Base-by-base conservation (phyloP, 2,329 filamentous ascomycete species). In the Sporothrix mexicana region DNA sequence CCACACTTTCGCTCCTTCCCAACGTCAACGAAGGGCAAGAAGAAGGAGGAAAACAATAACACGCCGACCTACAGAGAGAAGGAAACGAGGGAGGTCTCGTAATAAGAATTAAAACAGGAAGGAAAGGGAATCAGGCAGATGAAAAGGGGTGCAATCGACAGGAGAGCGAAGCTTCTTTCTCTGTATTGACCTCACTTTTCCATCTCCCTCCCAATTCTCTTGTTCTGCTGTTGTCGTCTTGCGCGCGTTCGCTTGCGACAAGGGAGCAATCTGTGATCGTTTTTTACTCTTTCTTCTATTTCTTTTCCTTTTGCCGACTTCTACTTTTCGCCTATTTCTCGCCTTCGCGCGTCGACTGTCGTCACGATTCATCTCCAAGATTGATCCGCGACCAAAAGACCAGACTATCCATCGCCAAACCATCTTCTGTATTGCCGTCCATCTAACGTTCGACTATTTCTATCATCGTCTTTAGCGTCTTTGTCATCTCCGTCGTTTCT, bases 11-110 rank as follows among this genome's bases (percentile, higher is more conserved):
- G 66, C 53, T 68, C 25, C 17, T 68, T 68, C 66, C 66, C 66
- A 68, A 53, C 66, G 25, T 68, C 66, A 68, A 68, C 45, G 66
- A 55, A 55, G 66, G 47, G 30, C 30, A 36, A 36, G 53, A 41
- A 53, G 47, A 51, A 53, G 66, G 47, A 55, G 23, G 30, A 36
- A 51, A 20, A 68, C 66, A 36, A 51, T 10, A 45, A 51, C 64
- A 17, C 45, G 53, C 25, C 30, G 36, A 13, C 53, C 68, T 17
- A 36, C 41, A 59, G 7, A 61, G 55, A 47, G 53, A 70, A 70
- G 68, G 68, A 70, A 57, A 47, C 53, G 68, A 70, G 68, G 68
- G 68, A 61, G 68, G 53, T 59, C 68, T 70, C 41, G 68, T 70
- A 70, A 70, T 70, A 70, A 70, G 13, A 68, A 61, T 47, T 70